phyloP scores from a whole-genome alignment of 148 eudicot genomes.

The Cornus controversa region DNA sequence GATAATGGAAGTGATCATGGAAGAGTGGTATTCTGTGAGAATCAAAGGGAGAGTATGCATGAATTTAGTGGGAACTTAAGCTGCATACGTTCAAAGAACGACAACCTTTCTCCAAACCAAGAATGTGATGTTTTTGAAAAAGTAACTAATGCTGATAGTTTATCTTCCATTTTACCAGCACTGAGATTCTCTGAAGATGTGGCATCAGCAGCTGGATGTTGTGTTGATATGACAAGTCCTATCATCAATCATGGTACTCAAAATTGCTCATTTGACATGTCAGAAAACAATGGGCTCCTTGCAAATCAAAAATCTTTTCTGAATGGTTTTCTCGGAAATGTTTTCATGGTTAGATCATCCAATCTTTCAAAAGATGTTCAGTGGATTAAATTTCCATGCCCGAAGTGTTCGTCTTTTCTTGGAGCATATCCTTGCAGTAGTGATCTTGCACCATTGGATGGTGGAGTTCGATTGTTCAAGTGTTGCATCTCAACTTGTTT shows the following conservation, averaged over 20 bases:
- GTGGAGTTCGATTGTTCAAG: conserved; percentile 80
- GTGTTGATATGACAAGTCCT: background rate
- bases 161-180: conserved; percentile 15
- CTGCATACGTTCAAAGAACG: conserved; percentile 14
- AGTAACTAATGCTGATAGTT: conserved; percentile 10
- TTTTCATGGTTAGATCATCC: conserved; percentile 63
- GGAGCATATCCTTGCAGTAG: conserved; percentile 76
- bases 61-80: conserved; percentile 6
- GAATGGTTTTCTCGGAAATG: conserved; percentile 82
- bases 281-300: conserved; percentile 38
- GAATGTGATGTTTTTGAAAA: conserved; percentile 11
- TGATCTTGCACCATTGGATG: conserved; percentile 58
- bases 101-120: conserved; percentile 7
- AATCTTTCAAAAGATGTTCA: conserved; percentile 73
- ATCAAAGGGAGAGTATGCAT: conserved; percentile 2
- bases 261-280: conserved; percentile 33
- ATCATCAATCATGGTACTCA: conserved; percentile 4
- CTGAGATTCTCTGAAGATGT: conserved; percentile 21
- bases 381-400: conserved; percentile 70
- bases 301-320: conserved; percentile 71
- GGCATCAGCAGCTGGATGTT: conserved; percentile 28
- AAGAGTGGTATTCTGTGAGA: conserved; percentile 12
- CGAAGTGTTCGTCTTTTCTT: conserved; percentile 63
- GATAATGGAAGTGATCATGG: conserved; percentile 18
- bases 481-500: conserved; percentile 70